Percentiles rank a stretch among this genome's conserved stretches.
Evolutionary conservation across 768 basidiomycete genomes (phyloP).

Genomic region (Coprinopsis cinerea): DNA sequence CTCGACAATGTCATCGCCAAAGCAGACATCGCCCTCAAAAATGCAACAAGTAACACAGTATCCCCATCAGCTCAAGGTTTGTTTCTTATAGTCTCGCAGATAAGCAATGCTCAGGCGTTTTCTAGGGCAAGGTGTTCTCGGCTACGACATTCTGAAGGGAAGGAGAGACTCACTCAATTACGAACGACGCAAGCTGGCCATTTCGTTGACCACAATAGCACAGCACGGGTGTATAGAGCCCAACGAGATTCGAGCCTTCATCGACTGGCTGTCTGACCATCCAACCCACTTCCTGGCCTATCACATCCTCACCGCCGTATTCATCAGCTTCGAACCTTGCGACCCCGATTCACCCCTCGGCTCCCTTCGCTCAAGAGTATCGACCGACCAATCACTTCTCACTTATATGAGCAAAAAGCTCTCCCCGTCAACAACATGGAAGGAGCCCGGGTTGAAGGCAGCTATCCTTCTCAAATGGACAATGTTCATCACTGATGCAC

Average conservation of each 20-base stretch:
- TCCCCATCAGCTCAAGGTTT: slow-evolving; percentile 51
- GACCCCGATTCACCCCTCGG: slow-evolving; percentile 46
- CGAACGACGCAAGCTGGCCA: slow-evolving; percentile 64
- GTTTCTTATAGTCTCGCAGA: not conserved
- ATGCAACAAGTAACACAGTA: slow-evolving; percentile 56
- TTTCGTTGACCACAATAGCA: slow-evolving; percentile 56
- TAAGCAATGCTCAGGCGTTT: not conserved
- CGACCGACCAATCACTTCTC: slow-evolving; percentile 41
- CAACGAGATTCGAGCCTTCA: slow-evolving; percentile 52
- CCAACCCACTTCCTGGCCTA: slow-evolving; percentile 64
- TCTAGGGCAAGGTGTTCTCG: slow-evolving; percentile 40
- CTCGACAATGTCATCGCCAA: slow-evolving; percentile 47
- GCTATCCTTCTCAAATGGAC: slow-evolving; percentile 83
- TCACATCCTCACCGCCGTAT: slow-evolving; percentile 60
- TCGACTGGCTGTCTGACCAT: slow-evolving; percentile 67
- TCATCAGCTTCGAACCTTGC: slow-evolving; percentile 62
- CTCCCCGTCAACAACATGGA: slow-evolving; percentile 52
- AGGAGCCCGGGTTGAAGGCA: slow-evolving; percentile 63
- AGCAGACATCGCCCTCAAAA: slow-evolving; percentile 53
- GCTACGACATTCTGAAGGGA: slow-evolving; percentile 60
- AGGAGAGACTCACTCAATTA: slow-evolving; percentile 69
- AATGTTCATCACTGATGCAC: slow-evolving; percentile 71
- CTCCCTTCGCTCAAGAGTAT: slow-evolving; percentile 40
- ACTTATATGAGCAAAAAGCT: slow-evolving; percentile 57
- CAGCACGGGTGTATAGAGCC: slow-evolving; percentile 56